Evolutionary conservation across 2,329 filamentous ascomycete species (phyloP), one percentile per base, ranked within the genome.

Genomic region (Pestalotiopsis sp.): DNA sequence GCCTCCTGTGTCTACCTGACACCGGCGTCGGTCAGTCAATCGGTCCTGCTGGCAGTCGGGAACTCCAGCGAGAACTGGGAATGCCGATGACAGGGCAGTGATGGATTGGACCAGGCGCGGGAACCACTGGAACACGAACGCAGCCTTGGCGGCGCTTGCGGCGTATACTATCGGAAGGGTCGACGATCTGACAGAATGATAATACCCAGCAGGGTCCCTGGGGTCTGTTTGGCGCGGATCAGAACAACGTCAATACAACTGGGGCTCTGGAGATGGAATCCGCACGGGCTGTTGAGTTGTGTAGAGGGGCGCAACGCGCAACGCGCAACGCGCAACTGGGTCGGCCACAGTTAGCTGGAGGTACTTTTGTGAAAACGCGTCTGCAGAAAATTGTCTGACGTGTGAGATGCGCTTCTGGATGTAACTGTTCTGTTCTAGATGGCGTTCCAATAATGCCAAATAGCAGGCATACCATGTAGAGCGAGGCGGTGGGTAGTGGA

Each of bases 401-500:
- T 36, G 25, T 57, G 27, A 20, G 20, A 23, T 20, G 20, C 41
- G 12, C 17, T 12, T 17, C 63, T 25, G 31, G 45, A 63, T n/a
- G 12, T 66, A 57, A 31, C 62, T 65, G n/a, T 58, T 49, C 4
- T 7, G 36, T 38, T 14, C 45, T 36, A 14, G 27, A 38, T 66
- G 31, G 63, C 63, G 63, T 45, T 25, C 36, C 23, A 38, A 40
- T 57, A 66, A 40, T 66, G 41, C 27, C 41, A 23, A 58, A 66
- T 56, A 56, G 49, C 14, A 31, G 36, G 27, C 59, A 36, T 23
- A 56, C 45, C 45, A 45, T 57, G 41, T 27, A 66, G 20, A 40
- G 63, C 63, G 49, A 66, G 65, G 65, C 65, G 65, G 65, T 66
- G 65, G 57, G 27, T 59, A 20, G 65, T 60, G 65, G 52, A 60